Percentiles rank a stretch among this genome's conserved stretches.
Evolutionary conservation across 495 filamentous ascomycete species (phyloP).

Genomic region (Cairneyella variabilis): DNA sequence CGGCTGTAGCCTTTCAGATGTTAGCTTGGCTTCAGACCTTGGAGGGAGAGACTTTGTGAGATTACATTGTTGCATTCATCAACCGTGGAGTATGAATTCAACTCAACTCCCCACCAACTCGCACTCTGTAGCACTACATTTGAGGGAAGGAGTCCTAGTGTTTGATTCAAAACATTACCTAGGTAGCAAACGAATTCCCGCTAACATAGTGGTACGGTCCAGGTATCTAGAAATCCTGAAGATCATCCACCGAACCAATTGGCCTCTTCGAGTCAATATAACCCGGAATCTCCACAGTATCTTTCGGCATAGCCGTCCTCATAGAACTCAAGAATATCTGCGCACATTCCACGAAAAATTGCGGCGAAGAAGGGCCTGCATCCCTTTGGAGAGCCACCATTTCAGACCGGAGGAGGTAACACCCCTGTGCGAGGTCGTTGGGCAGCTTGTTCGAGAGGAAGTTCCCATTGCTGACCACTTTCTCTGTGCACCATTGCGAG

Average conservation of each 20-base stretch:
- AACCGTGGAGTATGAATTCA: conserved; percentile 48
- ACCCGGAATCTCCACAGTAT: conserved; percentile 60
- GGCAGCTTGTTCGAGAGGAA: conserved; percentile 58
- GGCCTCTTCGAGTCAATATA: no score
- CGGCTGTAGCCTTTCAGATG: no score
- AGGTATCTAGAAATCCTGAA: no score
- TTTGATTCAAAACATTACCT: conserved; percentile 23
- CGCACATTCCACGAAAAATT: conserved; percentile 66
- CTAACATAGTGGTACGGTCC: no score
- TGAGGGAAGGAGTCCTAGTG: conserved; percentile 39
- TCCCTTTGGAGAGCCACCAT: conserved; percentile 65
- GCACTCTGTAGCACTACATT: conserved; percentile 59
- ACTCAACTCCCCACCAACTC: conserved; percentile 66
- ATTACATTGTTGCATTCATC: conserved; percentile 52
- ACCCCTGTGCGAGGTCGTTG: conserved; percentile 52
- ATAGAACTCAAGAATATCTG: conserved; percentile 58
- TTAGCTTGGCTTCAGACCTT: no score
- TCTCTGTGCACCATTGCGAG: conserved; percentile 56
- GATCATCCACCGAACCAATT: no score
- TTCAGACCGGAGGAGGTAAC: conserved; percentile 67
- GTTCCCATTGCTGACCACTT: conserved; percentile 61
- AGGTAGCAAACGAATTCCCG: no score
- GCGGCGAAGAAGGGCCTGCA: conserved; percentile 46
- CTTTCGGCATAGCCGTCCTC: conserved; percentile 36
- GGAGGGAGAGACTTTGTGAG: no score